Evolutionary conservation across 202 grass and related monocot species (phyloP).

Genomic region (Carex arenaria): DNA sequence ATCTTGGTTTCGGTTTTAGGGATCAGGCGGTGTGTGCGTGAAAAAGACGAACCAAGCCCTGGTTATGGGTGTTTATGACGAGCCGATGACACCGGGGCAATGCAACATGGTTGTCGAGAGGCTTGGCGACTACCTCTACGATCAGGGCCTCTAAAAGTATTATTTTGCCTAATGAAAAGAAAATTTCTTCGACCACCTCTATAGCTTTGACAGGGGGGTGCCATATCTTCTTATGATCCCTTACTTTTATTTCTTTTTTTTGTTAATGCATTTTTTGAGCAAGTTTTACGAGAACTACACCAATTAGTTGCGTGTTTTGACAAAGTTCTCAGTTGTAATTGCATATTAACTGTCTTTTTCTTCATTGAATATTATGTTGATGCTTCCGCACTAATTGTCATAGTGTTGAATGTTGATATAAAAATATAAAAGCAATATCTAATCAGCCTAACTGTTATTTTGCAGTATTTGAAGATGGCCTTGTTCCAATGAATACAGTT

Average conservation of each 20-base stretch:
- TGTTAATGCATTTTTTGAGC: not conserved
- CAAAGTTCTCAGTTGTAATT: slow-evolving; percentile 8
- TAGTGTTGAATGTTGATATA: not conserved
- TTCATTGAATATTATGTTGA: not conserved
- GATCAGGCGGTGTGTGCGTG: slow-evolving; percentile 48
- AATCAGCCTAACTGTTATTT: too few relatives aligned
- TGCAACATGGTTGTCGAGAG: slow-evolving; percentile 88
- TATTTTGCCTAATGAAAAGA: not conserved
- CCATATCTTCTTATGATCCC: too few relatives aligned
- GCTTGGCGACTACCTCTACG: slow-evolving; percentile 74
- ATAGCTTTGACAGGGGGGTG: not conserved
- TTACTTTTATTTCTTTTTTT: not conserved
- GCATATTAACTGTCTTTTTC: not conserved
- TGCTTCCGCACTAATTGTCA: not conserved
- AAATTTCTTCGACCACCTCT: too few relatives aligned
- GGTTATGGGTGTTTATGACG: slow-evolving; percentile 65
- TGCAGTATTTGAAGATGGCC: too few relatives aligned
- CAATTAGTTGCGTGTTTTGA: slow-evolving; percentile 5
- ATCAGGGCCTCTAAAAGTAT: slow-evolving; percentile 43
- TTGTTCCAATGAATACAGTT: too few relatives aligned
- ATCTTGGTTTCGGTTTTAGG: slow-evolving; percentile 25
- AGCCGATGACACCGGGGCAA: slow-evolving; percentile 80
- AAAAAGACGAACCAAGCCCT: slow-evolving; percentile 55
- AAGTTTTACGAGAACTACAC: slow-evolving; percentile 2
- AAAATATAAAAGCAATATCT: too few relatives aligned